Percentiles rank a stretch among this genome's conserved stretches.
Evolutionary conservation across 192 early-diverging fungal genomes (phyloP).

Genomic region (Linnemannia schmuckeri): DNA sequence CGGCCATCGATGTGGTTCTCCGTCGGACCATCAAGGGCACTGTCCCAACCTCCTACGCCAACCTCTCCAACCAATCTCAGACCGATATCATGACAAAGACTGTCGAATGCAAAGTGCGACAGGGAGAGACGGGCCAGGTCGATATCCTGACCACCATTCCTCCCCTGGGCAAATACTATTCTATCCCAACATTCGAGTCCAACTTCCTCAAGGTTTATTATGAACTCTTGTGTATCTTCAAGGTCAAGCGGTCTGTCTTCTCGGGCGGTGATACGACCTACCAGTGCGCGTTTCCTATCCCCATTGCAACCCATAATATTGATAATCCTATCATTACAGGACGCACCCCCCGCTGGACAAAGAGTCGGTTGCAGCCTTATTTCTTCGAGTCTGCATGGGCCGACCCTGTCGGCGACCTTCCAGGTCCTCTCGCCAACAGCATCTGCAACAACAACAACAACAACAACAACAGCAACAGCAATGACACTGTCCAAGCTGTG

Average conservation of each 20-base stretch:
- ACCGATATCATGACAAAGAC: slow-evolving; percentile 45
- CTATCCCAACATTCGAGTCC: slow-evolving; percentile 53
- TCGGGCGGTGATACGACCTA: slow-evolving; percentile 45
- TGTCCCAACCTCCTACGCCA: slow-evolving; percentile 37
- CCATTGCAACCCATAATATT: slow-evolving; percentile 49
- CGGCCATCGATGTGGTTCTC: slow-evolving; percentile 38
- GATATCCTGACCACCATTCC: slow-evolving; percentile 53
- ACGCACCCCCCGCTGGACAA: slow-evolving; percentile 49
- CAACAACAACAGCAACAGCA: not conserved
- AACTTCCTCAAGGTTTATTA: slow-evolving; percentile 55
- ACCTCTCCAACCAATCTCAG: slow-evolving; percentile 38
- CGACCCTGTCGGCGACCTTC: slow-evolving; percentile 43
- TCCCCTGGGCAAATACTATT: slow-evolving; percentile 25
- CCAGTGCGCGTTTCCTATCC: slow-evolving; percentile 35
- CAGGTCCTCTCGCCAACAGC: not conserved
- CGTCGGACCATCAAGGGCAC: slow-evolving; percentile 42
- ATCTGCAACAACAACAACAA: not conserved
- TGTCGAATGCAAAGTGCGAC: slow-evolving; percentile 46
- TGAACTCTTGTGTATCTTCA: slow-evolving; percentile 37
- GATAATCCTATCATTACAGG: slow-evolving; percentile 51
- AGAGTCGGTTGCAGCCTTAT: slow-evolving; percentile 50
- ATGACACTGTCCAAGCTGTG: not conserved
- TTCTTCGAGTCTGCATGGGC: slow-evolving; percentile 38
- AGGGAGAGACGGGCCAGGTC: slow-evolving; percentile 40
- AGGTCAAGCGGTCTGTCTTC: slow-evolving; percentile 48